phyloP scores from a whole-genome alignment of 768 basidiomycete species.

The Amylocystis lapponica region DNA sequence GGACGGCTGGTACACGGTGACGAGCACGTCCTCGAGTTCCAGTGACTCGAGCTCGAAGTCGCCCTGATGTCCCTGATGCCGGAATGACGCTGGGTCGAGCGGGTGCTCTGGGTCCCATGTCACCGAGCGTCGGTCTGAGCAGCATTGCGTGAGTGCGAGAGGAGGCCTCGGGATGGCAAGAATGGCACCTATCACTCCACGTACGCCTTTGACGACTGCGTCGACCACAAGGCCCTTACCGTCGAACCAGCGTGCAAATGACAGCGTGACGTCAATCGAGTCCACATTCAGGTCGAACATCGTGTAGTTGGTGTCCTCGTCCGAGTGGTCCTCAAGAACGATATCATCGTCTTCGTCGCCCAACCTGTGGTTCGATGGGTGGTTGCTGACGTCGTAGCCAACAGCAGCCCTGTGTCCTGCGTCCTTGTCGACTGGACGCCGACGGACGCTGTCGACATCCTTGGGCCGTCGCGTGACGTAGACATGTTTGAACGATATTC shows the following conservation, averaged over 20 bases:
- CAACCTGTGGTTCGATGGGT: constrained; percentile 60
- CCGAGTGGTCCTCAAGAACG: constrained; percentile 20
- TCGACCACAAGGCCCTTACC: constrained; percentile 91
- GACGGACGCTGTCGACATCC: constrained; percentile 6
- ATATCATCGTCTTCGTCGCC: constrained; percentile 54
- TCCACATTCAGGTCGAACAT: constrained; percentile 94
- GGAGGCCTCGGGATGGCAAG: too few species aligned
- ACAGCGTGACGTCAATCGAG: constrained; percentile 92
- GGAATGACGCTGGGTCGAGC: constrained; percentile 73
- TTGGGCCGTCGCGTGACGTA: constrained; percentile 80
- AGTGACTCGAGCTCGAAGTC: constrained; percentile 92
- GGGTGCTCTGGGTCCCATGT: constrained; percentile 81
- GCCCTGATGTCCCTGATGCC: constrained; percentile 66
- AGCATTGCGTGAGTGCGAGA: not conserved
- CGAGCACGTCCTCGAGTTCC: constrained; percentile 85
- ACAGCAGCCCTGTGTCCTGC: constrained; percentile 51
- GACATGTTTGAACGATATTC: constrained; percentile 95
- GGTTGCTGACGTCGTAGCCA: constrained; percentile 73
- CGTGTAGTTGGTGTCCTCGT: constrained; percentile 69
- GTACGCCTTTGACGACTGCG: constrained; percentile 89
- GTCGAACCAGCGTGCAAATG: constrained; percentile 88
- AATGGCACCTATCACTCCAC: constrained; percentile 76
- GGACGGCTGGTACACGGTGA: constrained; percentile 92
- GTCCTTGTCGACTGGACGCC: constrained; percentile 5
- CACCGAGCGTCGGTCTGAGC: constrained; percentile 81